Evolutionary conservation across 148 eudicot genomes (phyloP).

Genomic region (Cornus suecica): DNA sequence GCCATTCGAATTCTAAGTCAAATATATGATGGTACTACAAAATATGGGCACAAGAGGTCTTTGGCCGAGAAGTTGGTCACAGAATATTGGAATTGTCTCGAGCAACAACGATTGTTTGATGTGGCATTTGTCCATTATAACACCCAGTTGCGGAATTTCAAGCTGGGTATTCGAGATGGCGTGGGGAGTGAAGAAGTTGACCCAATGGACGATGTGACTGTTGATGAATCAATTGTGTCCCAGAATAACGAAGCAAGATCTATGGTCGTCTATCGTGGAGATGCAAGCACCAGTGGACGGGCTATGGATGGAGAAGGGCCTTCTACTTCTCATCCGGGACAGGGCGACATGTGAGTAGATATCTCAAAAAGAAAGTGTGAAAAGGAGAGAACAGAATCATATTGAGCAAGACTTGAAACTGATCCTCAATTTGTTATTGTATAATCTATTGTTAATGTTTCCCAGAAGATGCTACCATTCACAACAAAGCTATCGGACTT

Average conservation of each 20-base stretch:
- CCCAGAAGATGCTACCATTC: too few relatives aligned
- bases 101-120: conserved; percentile 31
- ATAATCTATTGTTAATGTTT: too few relatives aligned
- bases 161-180: conserved; percentile 2
- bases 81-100: conserved; percentile 21
- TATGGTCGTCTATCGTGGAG: conserved; percentile 15
- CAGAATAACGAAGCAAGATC: conserved; percentile 12
- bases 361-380: background rate
- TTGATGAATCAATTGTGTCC: conserved; percentile 7
- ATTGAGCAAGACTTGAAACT: too few relatives aligned
- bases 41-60: conserved; percentile 44
- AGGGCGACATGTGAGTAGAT: background rate
- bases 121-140: conserved; percentile 49
- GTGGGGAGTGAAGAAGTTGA: conserved; percentile 30
- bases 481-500: too few relatives aligned
- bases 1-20: conserved; percentile 59
- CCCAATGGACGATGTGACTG: conserved; percentile 48
- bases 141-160: conserved; percentile 40
- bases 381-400: background rate
- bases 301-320: conserved; percentile 2
- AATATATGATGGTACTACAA: conserved; percentile 57
- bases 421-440: too few relatives aligned
- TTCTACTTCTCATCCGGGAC: conserved; percentile 9
- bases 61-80: conserved; percentile 52
- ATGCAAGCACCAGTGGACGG: background rate